phyloP scores from a whole-genome alignment of 108 stramenopile genomes.

The Cyclostephanos invisitatus region DNA sequence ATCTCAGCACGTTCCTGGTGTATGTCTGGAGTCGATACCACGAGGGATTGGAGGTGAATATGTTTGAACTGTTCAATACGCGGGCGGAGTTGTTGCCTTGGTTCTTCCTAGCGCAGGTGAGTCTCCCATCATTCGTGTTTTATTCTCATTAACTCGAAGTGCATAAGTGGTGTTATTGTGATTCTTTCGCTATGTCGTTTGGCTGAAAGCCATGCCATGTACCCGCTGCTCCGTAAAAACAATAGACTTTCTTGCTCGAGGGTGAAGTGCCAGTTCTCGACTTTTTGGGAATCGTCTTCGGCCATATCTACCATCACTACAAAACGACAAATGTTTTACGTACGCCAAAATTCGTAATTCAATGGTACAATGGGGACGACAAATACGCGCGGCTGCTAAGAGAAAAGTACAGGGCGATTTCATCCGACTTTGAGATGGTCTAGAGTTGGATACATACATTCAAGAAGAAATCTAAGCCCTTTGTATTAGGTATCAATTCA shows the following conservation, averaged over 20 bases:
- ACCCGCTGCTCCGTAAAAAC: not conserved
- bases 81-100: slow-evolving; percentile 86
- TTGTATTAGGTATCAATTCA: not conserved
- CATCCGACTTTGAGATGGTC: slow-evolving; percentile 78
- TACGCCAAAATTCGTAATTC: slow-evolving; percentile 66
- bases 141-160: not conserved
- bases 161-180: not conserved
- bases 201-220: not conserved
- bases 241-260: slow-evolving; percentile 91
- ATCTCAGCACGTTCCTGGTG: slow-evolving; percentile 92
- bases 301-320: slow-evolving; percentile 92
- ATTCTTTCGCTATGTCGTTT: not conserved
- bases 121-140: slow-evolving; percentile 8
- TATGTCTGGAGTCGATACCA: slow-evolving; percentile 95
- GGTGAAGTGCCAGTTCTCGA: slow-evolving; percentile 91
- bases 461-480: not conserved
- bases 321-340: slow-evolving; percentile 64
- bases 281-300: slow-evolving; percentile 94
- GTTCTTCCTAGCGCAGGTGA: slow-evolving; percentile 83
- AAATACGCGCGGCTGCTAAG: slow-evolving; percentile 55
- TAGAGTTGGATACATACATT: not conserved
- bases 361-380: slow-evolving; percentile 77
- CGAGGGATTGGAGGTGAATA: slow-evolving; percentile 92
- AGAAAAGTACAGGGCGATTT: slow-evolving; percentile 77
- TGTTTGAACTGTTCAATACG: slow-evolving; percentile 91